phyloP scores from a whole-genome alignment of 345 rosid species.

The Brassica nigra region DNA sequence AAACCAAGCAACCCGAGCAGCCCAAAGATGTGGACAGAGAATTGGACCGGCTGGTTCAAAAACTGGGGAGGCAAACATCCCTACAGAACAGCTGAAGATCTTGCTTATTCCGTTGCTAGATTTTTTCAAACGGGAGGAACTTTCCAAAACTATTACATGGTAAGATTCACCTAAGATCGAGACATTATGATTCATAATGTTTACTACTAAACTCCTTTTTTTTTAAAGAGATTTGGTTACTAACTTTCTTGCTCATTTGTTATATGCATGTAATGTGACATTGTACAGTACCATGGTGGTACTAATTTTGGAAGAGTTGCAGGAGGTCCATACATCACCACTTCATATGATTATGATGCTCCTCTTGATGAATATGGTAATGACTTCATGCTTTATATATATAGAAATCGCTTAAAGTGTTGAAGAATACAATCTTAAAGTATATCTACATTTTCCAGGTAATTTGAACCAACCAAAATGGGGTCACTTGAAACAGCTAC shows the following conservation, averaged over 20 bases:
- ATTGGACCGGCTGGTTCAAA: constrained; percentile 76
- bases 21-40: constrained; percentile 75
- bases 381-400: neutral
- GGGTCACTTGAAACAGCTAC: constrained; percentile 78
- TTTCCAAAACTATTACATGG: constrained; percentile 73
- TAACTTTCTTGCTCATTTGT: neutral
- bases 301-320: constrained; percentile 64
- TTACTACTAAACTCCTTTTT: neutral
- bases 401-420: neutral
- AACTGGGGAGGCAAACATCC: constrained; percentile 60
- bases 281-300: constrained; percentile 67
- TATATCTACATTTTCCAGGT: constrained; percentile 38
- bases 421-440: neutral
- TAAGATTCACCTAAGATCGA: constrained; percentile 6
- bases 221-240: neutral
- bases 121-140: constrained; percentile 63
- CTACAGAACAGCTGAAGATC: constrained; percentile 62
- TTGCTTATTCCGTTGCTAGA: constrained; percentile 58
- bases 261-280: neutral
- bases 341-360: constrained; percentile 65
- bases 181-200: too few relatives aligned
- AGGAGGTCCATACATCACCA: constrained; percentile 69
- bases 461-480: constrained; percentile 76
- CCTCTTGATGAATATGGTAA: constrained; percentile 63
- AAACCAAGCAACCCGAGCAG: constrained; percentile 41